Percentiles rank a stretch among this genome's conserved stretches.
phyloP scores from a whole-genome alignment of 345 rosid genomes.

The Linum trigynum region DNA sequence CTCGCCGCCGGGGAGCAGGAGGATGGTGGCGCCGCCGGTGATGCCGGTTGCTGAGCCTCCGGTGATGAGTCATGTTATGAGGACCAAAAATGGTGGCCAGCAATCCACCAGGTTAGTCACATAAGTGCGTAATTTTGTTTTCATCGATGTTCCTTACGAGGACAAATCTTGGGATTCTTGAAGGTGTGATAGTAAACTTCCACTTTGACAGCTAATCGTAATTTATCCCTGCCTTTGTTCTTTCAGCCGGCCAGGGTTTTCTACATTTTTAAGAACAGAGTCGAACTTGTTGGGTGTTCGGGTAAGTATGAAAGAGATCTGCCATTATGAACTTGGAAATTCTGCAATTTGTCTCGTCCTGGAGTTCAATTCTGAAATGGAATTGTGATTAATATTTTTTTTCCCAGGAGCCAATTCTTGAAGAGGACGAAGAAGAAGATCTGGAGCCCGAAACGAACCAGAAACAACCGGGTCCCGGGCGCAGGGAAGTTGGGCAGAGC shows the following conservation, averaged over 20 bases:
- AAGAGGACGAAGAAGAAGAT: constrained; percentile 25
- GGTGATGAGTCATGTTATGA: constrained; percentile 42
- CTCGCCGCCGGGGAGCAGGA: constrained; percentile 16
- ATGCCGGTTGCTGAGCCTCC: constrained; percentile 65
- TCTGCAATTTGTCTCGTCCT: not conserved
- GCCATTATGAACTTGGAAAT: not conserved
- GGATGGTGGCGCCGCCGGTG: constrained; percentile 35
- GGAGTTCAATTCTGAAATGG: not conserved
- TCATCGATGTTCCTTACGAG: not conserved
- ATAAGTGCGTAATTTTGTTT: not conserved
- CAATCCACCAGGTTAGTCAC: constrained; percentile 35
- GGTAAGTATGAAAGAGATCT: not conserved
- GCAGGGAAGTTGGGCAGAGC: constrained; percentile 10
- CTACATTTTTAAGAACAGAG: not conserved
- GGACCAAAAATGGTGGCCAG: constrained; percentile 21
- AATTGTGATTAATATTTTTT: not conserved
- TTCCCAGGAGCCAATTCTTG: constrained; percentile 26
- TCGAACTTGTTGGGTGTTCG: not conserved
- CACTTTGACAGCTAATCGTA: no score
- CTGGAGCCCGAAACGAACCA: constrained; percentile 16
- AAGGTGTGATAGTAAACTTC: not conserved
- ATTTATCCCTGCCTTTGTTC: not conserved
- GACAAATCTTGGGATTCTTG: not conserved
- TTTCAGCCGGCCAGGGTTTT: not conserved
- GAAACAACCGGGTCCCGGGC: no score